Base-by-base conservation (phyloP, 495 filamentous ascomycete genomes). In the Penicilliopsis zonata region DNA sequence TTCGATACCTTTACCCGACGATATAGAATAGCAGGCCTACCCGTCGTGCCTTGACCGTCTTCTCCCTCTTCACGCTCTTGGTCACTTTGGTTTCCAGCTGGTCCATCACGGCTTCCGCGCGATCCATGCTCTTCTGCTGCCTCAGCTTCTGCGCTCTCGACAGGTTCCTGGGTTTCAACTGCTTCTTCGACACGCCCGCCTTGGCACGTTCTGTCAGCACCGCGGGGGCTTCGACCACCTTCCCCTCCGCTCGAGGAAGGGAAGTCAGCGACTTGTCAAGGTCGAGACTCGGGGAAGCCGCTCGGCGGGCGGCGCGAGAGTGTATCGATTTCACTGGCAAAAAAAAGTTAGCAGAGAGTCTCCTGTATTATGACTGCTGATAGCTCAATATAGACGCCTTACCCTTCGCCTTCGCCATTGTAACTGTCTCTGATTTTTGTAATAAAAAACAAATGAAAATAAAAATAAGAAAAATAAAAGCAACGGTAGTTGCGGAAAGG, bases 291-390 rank as follows among this genome's bases (percentile, higher is more conserved):
- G 78, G 80, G 9, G 80, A 81, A 15, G 70, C 72, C 23, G 70
- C 82, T 31, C 85, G 75, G 44, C 78, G 69, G 41, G 78, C 78
- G 17, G 78, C 79, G 20, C 82, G 78, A 31, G 82, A 83, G 55
- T 80, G 80, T 30, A 69, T 38, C 3, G 67, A 65, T 27, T 50
- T 38, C 20, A 49, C 65, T 74, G 43, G n/a, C n/a, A n/a, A n/a
- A n/a, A n/a, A n/a, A n/a, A n/a, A n/a, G n/a, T n/a, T 16, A 28
- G 25, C 34, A 30, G 14, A 4, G 24, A 31, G 19, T 6, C 13
- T 30, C n/a, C 28, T 20, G 17, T 13, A 3, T 8, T 3, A 17
- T 24, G n/a, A 7, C 13, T 17, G 31, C 31, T 15, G 47, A 57
- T 46, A 34, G 50, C 59, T 46, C 56, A 54, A 44, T 30, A 43